Base-by-base conservation (phyloP, 2,329 filamentous ascomycete genomes). In the Fusarium fracticaudum region DNA sequence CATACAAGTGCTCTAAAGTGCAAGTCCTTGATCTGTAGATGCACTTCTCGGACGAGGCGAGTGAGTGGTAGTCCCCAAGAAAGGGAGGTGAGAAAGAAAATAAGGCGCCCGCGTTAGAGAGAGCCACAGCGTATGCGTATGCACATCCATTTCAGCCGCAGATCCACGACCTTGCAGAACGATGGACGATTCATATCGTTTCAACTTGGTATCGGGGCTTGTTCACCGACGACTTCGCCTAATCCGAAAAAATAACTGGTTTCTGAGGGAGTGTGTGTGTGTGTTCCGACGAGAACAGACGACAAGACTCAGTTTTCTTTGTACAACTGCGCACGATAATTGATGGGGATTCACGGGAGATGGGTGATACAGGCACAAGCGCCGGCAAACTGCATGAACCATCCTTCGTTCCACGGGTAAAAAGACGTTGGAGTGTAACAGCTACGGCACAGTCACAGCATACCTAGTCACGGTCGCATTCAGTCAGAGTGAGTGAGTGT, bases 321-420 rank as follows among this genome's bases (percentile, higher is more conserved):
- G 40, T 47, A 2, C 54, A 47, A 45, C 40, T 35, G 40, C n/a
- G 54, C 54, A 47, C 54, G 40, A 35, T 35, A 58, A 35, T 58
- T 53, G 48, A 53, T 53, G 31, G 22, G 14, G 26, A 31, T 31
- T 22, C 29, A 26, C 24, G 6, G 29, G 29, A 48, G 55, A 41
- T 37, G 41, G 55, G 55, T 59, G 41, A 59, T 59, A 59, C 41
- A 50, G 55, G 55, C 40, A 58, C 37, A 61, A 61, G 48, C 37
- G 37, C 38, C 59, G 59, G 59, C n/a, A 55, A 20, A 57, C n/a
- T 29, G 47, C 47, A 61, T 61, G 59, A 55, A 55, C 47, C 47
- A 61, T 43, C n/a, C 18, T 22, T n/a, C n/a, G 33, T 59, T 59
- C 31, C 29, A 20, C 26, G 35, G 45, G 26, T 35, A 33, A 41